phyloP scores from a whole-genome alignment of 306 rosid genomes.

The Cyamopsis tetragonoloba region DNA sequence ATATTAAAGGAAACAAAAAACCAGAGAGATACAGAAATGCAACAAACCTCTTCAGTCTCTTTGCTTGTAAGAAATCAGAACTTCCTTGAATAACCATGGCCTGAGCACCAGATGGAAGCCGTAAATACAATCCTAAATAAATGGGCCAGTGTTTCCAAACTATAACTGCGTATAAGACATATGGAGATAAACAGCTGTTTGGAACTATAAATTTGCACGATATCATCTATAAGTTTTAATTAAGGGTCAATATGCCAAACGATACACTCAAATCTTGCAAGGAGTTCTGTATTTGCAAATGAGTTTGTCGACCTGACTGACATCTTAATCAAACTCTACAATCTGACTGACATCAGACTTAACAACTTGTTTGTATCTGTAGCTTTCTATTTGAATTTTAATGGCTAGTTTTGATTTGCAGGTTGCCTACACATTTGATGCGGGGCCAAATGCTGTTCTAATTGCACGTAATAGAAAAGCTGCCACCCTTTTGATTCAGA shows the following conservation, averaged over 20 bases:
- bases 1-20: neutral
- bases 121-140: no score
- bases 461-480: constrained; percentile 83
- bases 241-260: neutral
- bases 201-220: neutral
- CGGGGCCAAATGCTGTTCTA: constrained; percentile 95
- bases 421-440: constrained; percentile 99
- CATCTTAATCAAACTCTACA: neutral
- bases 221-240: neutral
- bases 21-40: neutral
- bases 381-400: constrained; percentile 1
- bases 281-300: neutral
- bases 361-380: no score
- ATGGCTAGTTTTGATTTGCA: constrained; percentile 28
- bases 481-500: constrained; percentile 78
- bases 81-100: no score
- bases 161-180: neutral
- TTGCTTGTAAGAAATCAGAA: no score
- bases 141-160: neutral
- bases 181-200: neutral
- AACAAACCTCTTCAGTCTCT: no score
- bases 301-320: neutral
- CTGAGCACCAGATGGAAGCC: no score
- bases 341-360: no score
- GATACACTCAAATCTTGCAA: neutral